phyloP scores from a whole-genome alignment of 805 yeast genomes.

The Kregervanrija fluxuum region DNA sequence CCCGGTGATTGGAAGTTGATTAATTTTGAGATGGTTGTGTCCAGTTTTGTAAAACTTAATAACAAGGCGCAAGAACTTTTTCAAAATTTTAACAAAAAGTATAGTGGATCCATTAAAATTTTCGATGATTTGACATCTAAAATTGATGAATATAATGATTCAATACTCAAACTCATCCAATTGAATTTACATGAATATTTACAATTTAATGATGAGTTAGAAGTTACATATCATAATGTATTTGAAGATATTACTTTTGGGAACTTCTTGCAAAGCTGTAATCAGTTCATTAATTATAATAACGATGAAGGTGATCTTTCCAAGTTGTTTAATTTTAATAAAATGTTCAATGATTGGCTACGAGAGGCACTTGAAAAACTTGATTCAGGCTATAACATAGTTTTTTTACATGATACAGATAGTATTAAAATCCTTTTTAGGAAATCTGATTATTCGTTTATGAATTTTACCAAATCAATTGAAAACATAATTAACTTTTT shows the following conservation, averaged over 20 bases:
- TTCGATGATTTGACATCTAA: constrained; percentile 11
- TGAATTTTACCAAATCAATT: constrained; percentile 12
- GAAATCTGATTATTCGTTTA: neutral
- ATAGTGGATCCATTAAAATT: constrained; percentile 9
- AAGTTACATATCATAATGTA: constrained; percentile 7
- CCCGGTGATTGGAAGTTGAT: constrained; percentile 9
- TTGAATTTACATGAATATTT: constrained; percentile 9
- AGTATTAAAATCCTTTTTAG: constrained; percentile 4
- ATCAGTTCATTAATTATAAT: constrained; percentile 3
- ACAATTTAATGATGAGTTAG: constrained; percentile 8
- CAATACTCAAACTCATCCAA: constrained; percentile 6
- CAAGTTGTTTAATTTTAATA: constrained; percentile 18
- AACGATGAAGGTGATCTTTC: constrained; percentile 4
- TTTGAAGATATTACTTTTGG: constrained; percentile 12
- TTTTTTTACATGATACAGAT: constrained; percentile 4
- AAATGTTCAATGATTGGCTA: constrained; percentile 19
- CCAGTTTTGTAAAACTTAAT: constrained; percentile 12
- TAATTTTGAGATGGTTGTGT: constrained; percentile 12
- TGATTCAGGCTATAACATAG: constrained; percentile 7
- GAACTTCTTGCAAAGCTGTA: constrained; percentile 13
- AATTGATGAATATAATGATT: constrained; percentile 7
- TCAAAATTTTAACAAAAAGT: neutral
- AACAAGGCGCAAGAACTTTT: constrained; percentile 9
- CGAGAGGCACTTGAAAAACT: constrained; percentile 11
- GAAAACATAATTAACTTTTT: constrained; percentile 18